Conservation (phyloP, 306 rosid genomes). For the Cicer pinnatifidum region DNA sequence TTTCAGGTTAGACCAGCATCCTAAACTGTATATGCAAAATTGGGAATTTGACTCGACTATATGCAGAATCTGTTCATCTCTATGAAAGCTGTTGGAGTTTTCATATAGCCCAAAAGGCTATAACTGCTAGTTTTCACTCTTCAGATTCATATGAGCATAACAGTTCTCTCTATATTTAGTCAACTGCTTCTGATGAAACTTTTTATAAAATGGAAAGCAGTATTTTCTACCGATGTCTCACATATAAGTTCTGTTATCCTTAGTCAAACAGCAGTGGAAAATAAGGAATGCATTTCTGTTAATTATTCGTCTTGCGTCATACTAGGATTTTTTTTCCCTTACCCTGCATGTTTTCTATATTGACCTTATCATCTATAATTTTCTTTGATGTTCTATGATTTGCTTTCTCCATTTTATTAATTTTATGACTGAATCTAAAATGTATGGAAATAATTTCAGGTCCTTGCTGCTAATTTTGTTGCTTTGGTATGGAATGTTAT, state of each 20-base stretch:
- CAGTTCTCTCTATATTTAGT: neutral
- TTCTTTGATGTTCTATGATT: constrained; percentile 32
- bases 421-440: neutral
- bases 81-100: constrained; percentile 18
- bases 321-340: constrained; percentile 11
- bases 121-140: constrained; percentile 18
- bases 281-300: constrained; percentile 11
- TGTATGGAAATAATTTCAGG: constrained; percentile 60
- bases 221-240: constrained; percentile 13
- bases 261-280: neutral
- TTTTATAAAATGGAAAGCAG: neutral
- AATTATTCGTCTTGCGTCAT: constrained; percentile 5
- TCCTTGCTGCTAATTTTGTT: constrained; percentile 85
- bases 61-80: constrained; percentile 22
- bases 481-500: constrained; percentile 93
- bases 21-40: constrained; percentile 14
- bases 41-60: constrained; percentile 36
- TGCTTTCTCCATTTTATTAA: constrained; percentile 36
- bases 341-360: constrained; percentile 12
- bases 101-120: neutral
- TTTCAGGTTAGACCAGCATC: constrained; percentile 71
- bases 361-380: constrained; percentile 14
- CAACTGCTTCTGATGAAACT: constrained; percentile 29
- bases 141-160: constrained; percentile 26
- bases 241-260: constrained; percentile 6